phyloP scores from a whole-genome alignment of 129 eudicot genomes.

The Saposhnikovia divaricata region DNA sequence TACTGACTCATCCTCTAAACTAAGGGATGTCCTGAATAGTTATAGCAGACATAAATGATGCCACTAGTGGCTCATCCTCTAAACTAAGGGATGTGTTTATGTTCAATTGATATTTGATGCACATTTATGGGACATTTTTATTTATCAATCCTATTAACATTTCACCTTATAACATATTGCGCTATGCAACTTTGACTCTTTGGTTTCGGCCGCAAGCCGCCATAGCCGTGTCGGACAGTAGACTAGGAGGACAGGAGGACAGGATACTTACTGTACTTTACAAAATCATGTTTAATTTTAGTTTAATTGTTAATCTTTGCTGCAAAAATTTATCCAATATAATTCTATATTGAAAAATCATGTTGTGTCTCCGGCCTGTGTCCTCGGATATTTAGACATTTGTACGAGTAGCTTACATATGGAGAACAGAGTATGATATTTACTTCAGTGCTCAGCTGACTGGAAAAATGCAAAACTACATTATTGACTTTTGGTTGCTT shows the following conservation, averaged over 20 bases:
- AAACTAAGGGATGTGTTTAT: neutral
- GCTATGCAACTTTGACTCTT: neutral
- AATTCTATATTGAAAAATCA: neutral
- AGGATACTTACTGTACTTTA: neutral
- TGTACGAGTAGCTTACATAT: neutral
- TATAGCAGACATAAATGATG: too few relatives aligned
- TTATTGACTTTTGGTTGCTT: neutral
- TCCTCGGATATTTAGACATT: neutral
- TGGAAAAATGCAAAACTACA: neutral
- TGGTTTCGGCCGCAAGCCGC: neutral
- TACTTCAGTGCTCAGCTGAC: neutral
- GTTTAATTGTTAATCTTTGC: neutral
- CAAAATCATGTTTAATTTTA: neutral
- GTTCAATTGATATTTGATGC: neutral
- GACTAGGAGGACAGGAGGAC: neutral
- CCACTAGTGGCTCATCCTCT: neutral
- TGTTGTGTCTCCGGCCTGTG: neutral
- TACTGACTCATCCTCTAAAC: too few relatives aligned
- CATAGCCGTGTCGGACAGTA: neutral
- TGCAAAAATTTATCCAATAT: neutral
- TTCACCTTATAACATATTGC: neutral
- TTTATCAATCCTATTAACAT: neutral
- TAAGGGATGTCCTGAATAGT: too few relatives aligned
- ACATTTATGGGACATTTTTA: neutral
- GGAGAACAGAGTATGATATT: neutral